A percentile compares a stretch with the other conserved stretches of the same genome.
phyloP scores from a whole-genome alignment of 129 eudicot genomes.

The Scalesia atractyloides region DNA sequence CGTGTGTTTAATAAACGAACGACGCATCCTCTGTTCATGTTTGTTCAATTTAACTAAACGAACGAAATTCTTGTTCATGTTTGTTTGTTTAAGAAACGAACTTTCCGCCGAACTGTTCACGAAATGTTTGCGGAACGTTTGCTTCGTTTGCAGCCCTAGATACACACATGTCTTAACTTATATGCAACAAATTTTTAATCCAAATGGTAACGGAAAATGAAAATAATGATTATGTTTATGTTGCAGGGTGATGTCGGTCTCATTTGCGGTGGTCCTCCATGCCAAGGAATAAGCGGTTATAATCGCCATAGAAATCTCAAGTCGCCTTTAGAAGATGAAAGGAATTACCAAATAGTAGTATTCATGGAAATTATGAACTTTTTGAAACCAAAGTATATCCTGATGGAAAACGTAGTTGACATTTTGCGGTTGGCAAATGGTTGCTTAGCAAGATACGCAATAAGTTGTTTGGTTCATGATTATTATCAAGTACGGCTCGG shows the following conservation, averaged over 20 bases:
- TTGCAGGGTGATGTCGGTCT: conserved; percentile 59
- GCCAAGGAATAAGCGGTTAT: conserved; percentile 63
- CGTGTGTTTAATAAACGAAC: too few relatives aligned
- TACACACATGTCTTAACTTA: conserved; percentile 11
- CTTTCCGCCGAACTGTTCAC: too few relatives aligned
- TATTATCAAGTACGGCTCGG: conserved; percentile 57
- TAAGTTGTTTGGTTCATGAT: conserved; percentile 47
- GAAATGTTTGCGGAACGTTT: too few relatives aligned
- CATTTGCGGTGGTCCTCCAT: conserved; percentile 62
- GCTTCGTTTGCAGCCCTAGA: too few relatives aligned
- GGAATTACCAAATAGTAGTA: conserved; percentile 51
- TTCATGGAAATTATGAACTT: conserved; percentile 55
- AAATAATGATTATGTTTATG: conserved; percentile 6
- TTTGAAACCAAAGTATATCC: conserved; percentile 47
- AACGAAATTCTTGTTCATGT: too few relatives aligned
- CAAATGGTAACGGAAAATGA: neutral
- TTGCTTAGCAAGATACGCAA: conserved; percentile 61
- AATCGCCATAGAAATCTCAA: conserved; percentile 58
- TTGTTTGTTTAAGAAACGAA: too few relatives aligned
- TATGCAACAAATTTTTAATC: neutral
- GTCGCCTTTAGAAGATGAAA: conserved; percentile 61
- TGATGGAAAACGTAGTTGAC: conserved; percentile 59
- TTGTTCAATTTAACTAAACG: too few relatives aligned
- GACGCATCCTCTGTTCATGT: too few relatives aligned
- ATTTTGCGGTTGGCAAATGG: conserved; percentile 60